Percentiles rank a stretch among this genome's conserved stretches.
Conservation (phyloP, 768 basidiomycete species). For the Leucogyrophana mollusca region DNA sequence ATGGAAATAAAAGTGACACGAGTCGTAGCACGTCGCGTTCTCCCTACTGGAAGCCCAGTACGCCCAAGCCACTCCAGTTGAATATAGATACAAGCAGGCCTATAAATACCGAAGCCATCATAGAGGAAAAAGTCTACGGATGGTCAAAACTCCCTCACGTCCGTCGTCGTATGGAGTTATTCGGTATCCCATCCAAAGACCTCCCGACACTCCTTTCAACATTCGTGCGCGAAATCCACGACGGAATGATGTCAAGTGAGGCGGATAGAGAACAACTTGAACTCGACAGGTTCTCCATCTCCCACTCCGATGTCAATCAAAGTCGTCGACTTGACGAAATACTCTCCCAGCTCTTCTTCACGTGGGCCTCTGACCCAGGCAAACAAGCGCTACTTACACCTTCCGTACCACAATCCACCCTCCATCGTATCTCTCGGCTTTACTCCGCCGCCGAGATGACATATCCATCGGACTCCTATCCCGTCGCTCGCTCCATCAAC, state of each 20-base stretch:
- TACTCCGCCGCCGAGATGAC: slow-evolving; percentile 38
- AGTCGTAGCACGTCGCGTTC: slow-evolving; percentile 3
- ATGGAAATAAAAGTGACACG: not conserved
- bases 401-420: slow-evolving; percentile 29
- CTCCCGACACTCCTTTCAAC: slow-evolving; percentile 38
- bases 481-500: slow-evolving; percentile 53
- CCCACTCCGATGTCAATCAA: slow-evolving; percentile 24
- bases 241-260: slow-evolving; percentile 25
- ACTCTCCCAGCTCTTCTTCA: slow-evolving; percentile 53
- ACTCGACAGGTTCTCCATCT: slow-evolving; percentile 42
- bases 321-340: slow-evolving; percentile 41
- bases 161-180: slow-evolving; percentile 40
- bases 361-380: slow-evolving; percentile 48
- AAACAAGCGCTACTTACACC: slow-evolving; percentile 21
- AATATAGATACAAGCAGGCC: not conserved
- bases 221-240: slow-evolving; percentile 39
- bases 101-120: slow-evolving; percentile 20
- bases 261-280: slow-evolving; percentile 29
- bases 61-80: not conserved
- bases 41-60: slow-evolving; percentile 1
- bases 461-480: slow-evolving; percentile 50
- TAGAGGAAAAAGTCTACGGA: slow-evolving; percentile 32
- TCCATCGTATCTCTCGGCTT: slow-evolving; percentile 38
- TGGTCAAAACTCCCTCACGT: slow-evolving; percentile 39
- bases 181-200: slow-evolving; percentile 46